Percentiles rank a stretch among this genome's conserved stretches.
Evolutionary conservation across 768 basidiomycete species (phyloP).

Genomic region (Pluteus cervinus): DNA sequence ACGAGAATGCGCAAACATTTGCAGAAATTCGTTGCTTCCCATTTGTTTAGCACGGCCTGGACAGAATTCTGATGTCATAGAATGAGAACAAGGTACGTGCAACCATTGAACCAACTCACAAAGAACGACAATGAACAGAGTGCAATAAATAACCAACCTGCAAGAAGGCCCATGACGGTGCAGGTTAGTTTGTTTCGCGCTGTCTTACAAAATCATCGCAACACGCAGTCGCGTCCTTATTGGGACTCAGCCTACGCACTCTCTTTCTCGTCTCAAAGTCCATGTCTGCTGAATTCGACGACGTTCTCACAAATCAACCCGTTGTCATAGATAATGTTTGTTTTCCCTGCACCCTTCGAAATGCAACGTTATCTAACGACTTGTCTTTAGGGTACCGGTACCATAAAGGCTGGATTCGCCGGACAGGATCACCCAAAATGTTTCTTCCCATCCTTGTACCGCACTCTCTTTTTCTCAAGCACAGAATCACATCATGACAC

Average conservation of each 20-base stretch:
- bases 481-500: conserved; percentile 1
- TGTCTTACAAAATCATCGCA: too few relatives aligned
- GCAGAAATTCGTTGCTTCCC: conserved; percentile 89
- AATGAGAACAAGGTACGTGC: neutral
- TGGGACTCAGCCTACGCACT: too few relatives aligned
- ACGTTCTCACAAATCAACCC: conserved; percentile 95
- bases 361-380: conserved; percentile 14
- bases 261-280: too few relatives aligned
- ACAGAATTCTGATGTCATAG: conserved; percentile 20
- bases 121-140: conserved; percentile 14
- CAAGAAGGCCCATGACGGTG: too few relatives aligned
- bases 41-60: conserved; percentile 52
- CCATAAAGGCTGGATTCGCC: conserved; percentile 98
- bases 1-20: conserved; percentile 52
- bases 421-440: conserved; percentile 99
- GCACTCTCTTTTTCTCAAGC: conserved; percentile 18
- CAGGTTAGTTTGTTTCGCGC: too few relatives aligned
- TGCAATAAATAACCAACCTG: too few relatives aligned
- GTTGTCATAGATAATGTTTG: conserved; percentile 98
- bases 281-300: conserved; percentile 87
- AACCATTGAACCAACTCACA: conserved; percentile 13
- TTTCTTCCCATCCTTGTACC: conserved; percentile 96
- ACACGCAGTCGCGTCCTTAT: too few relatives aligned
- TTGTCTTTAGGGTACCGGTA: conserved; percentile 81
- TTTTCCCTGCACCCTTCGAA: conserved; percentile 12